Evolutionary conservation across 352 stramenopile genomes (phyloP).

Genomic region (Globisporangium spinosum): DNA sequence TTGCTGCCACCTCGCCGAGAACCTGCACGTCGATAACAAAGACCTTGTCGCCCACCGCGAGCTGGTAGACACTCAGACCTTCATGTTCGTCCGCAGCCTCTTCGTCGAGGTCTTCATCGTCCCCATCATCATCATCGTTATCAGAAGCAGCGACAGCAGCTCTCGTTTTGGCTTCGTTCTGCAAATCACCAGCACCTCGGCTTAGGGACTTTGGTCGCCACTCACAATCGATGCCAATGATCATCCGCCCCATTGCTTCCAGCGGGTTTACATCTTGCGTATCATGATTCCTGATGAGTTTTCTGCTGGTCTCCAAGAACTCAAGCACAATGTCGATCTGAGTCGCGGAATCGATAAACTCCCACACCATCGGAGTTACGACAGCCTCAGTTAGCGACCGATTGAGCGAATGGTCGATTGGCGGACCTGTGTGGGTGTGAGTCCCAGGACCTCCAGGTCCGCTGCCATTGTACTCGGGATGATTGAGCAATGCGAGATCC

Average conservation of each 20-base stretch:
- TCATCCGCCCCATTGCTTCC: conserved; percentile 15
- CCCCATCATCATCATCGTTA: not conserved
- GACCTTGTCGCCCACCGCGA: conserved; percentile 35
- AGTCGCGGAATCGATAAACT: conserved; percentile 26
- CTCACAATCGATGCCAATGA: conserved; percentile 64
- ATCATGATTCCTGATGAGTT: conserved; percentile 6
- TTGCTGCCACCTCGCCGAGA: conserved; percentile 31
- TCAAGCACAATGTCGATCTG: conserved; percentile 26
- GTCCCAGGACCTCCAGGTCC: not conserved
- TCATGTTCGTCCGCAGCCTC: conserved; percentile 13
- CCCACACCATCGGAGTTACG: conserved; percentile 23
- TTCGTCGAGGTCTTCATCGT: conserved; percentile 14
- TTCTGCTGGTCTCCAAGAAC: conserved; percentile 12
- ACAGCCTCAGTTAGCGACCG: conserved; percentile 3
- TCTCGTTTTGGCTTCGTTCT: conserved; percentile 5
- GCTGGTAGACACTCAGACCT: conserved; percentile 53
- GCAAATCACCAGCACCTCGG: conserved; percentile 14
- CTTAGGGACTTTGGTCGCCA: conserved; percentile 51
- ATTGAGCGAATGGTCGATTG: conserved; percentile 31
- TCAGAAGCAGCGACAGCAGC: not conserved
- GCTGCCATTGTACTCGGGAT: not conserved
- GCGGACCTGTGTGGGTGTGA: not conserved
- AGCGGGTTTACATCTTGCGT: conserved; percentile 8
- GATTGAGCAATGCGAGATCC: not conserved
- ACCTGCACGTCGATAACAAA: conserved; percentile 62